These are phyloP conservation scores for Paxillus involutus DNA, from an alignment of 768 basidiomycete species.

Conservation along the genomic window DNA sequence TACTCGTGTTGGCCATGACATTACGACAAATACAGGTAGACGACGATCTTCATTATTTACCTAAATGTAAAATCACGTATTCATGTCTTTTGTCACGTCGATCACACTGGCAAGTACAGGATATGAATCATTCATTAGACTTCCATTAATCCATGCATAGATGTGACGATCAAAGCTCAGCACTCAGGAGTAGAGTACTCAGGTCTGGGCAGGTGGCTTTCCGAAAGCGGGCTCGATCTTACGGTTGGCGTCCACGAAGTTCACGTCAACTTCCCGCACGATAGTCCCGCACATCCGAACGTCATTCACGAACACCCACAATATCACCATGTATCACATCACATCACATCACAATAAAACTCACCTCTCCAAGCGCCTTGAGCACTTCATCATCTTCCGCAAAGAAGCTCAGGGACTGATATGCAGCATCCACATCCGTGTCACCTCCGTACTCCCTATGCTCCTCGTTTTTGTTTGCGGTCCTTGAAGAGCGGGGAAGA, in stretches of 20 bases:
- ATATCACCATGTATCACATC: not conserved
- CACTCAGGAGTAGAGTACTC: not conserved
- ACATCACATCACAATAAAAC: not conserved
- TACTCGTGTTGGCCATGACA: constrained; percentile 13
- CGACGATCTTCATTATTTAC: constrained; percentile 5
- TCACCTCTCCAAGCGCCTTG: constrained; percentile 69
- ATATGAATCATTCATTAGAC: too few species aligned
- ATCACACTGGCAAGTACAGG: constrained; percentile 1
- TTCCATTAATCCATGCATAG: too few species aligned
- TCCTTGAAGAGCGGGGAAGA: constrained; percentile 99
- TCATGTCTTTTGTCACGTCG: not conserved
- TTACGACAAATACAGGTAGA: not conserved
- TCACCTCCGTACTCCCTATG: constrained; percentile 89
- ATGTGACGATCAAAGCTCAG: not conserved
- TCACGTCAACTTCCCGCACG: constrained; percentile 77
- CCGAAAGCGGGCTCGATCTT: constrained; percentile 64
- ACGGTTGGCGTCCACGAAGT: constrained; percentile 81
- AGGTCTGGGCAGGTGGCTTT: constrained; percentile 26
- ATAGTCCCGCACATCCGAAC: constrained; percentile 81
- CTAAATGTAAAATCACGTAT: constrained; percentile 1
- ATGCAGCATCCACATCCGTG: constrained; percentile 92
- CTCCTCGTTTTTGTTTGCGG: constrained; percentile 99
- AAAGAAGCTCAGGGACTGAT: constrained; percentile 93
- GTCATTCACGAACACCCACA: not conserved
- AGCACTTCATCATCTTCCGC: constrained; percentile 93